Conservation (phyloP, 2,329 filamentous ascomycete genomes). For the Trichoderma cornu-damae region DNA sequence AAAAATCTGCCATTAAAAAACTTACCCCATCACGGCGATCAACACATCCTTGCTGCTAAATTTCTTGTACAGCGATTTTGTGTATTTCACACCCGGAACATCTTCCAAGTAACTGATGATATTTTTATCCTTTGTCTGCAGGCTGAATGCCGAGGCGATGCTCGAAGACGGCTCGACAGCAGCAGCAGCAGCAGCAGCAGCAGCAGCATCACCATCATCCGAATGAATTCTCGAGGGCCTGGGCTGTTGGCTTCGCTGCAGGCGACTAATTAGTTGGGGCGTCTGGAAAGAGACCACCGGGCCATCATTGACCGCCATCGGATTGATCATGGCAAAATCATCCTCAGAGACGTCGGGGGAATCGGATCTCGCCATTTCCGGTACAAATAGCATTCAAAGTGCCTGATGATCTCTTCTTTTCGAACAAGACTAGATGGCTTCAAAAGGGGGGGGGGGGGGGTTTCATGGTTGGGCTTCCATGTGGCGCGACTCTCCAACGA, state of each 20-base stretch:
- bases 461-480: not conserved
- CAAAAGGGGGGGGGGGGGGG: too few relatives aligned
- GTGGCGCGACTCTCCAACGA: not conserved
- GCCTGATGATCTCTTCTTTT: not conserved
- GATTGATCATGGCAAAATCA: conserved; percentile 6
- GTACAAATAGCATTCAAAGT: too few relatives aligned
- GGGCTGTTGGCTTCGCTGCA: not conserved
- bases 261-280: not conserved
- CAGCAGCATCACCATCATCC: not conserved
- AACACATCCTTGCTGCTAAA: not conserved
- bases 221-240: not conserved
- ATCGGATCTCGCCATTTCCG: not conserved
- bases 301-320: not conserved
- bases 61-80: conserved; percentile 1
- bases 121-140: not conserved
- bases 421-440: not conserved
- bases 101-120: not conserved
- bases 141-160: not conserved
- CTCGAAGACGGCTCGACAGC: not conserved
- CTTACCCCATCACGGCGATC: conserved; percentile 6
- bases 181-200: too few relatives aligned
- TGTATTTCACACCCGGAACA: not conserved
- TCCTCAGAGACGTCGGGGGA: not conserved
- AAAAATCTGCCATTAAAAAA: not conserved
- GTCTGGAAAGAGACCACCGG: conserved; percentile 1